Base-by-base conservation (phyloP, 306 rosid species). In the Urtica urens region DNA sequence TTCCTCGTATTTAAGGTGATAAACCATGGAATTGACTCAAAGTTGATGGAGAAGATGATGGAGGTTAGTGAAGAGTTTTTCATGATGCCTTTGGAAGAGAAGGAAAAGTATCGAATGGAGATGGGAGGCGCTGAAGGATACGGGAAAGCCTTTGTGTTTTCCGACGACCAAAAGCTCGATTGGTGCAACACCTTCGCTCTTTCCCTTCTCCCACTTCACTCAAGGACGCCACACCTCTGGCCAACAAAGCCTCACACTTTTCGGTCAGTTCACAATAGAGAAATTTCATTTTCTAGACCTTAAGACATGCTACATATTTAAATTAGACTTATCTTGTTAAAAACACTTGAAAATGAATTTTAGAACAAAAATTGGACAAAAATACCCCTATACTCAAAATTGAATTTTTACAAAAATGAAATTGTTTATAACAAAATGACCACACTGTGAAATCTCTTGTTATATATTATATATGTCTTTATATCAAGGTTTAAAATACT, bases 111-210 rank as follows among this genome's bases (percentile, higher is more conserved):
- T 51, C 76, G 75, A 17, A 79, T 90, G 92, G 75, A 66, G 48
- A 95, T 94, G 0, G 94, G 97, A 23, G 81, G 87, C 19, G 71
- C 81, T 44, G 95, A 90, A 63, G 95, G 95, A 37, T 90, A 90
- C 47, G 97, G 97, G 18, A 93, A 90, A 34, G 97, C 97, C 33
- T 90, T 90, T 72, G 85, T 90, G 54, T 75, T 90, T 69, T 90
- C 97, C 45, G 94, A 90, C 75, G 84, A 84, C 63, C 97, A 90
- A 35, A 90, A 90, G 59, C 60, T 90, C 27, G 97, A 90, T 25
- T 90, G 97, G 95, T 84, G 95, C 68, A 85, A 90, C 71, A 90
- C 85, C 95, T 81, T 84, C 71, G 95, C 97, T 70, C 84, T 90
- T 63, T 95, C 82, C 58, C 49, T 90, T 71, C 65, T 66, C 61